phyloP scores from a whole-genome alignment of 805 yeast genomes.

The Starmera pachycereana region DNA sequence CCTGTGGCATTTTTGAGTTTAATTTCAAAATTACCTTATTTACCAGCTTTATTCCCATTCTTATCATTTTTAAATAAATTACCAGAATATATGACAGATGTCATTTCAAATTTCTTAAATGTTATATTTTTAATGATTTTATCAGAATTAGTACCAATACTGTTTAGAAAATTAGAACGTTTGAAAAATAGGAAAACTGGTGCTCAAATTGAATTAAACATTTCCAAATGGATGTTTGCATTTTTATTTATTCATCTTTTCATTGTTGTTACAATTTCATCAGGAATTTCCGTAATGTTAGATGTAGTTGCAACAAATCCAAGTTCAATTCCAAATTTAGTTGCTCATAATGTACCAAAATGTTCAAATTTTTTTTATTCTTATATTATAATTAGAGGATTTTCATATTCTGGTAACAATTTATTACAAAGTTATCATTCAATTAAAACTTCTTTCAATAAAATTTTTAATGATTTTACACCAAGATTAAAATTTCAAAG shows the following conservation, averaged over 20 bases:
- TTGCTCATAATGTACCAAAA: conserved; percentile 75
- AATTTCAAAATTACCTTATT: conserved; percentile 60
- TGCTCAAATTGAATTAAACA: conserved; percentile 52
- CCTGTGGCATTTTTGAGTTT: conserved; percentile 79
- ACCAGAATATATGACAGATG: conserved; percentile 43
- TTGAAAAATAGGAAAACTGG: conserved; percentile 54
- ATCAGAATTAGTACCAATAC: conserved; percentile 49
- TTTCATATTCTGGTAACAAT: conserved; percentile 65
- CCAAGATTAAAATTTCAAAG: conserved; percentile 49
- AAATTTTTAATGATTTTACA: conserved; percentile 34
- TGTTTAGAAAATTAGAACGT: conserved; percentile 44
- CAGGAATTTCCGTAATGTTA: conserved; percentile 58
- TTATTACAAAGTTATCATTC: conserved; percentile 51
- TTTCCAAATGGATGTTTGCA: conserved; percentile 69
- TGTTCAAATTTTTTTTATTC: conserved; percentile 82
- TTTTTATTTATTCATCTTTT: conserved; percentile 79
- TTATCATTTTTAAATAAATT: conserved; percentile 42
- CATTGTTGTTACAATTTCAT: conserved; percentile 74
- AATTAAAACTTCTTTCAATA: conserved; percentile 25
- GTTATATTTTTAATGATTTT: conserved; percentile 53
- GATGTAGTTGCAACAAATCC: conserved; percentile 60
- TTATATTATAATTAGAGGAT: conserved; percentile 62
- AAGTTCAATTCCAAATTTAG: conserved; percentile 54
- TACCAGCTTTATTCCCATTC: conserved; percentile 52
- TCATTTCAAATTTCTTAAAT: conserved; percentile 56